Conservation (phyloP, 2,329 filamentous ascomycete species). For the Ophiostoma quercus region DNA sequence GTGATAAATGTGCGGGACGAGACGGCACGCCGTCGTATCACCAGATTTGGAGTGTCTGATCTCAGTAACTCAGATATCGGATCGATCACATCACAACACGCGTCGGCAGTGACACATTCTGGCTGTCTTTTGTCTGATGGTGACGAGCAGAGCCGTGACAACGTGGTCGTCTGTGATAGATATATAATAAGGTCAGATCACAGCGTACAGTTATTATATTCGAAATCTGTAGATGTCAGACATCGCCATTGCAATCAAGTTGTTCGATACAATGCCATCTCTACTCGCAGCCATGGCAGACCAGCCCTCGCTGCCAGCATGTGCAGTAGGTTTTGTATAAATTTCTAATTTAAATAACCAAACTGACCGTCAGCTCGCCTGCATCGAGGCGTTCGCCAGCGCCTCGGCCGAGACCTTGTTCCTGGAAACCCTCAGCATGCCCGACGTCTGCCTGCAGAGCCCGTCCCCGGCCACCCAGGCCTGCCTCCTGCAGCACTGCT, state of each 20-base stretch:
- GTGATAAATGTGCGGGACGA: background rate
- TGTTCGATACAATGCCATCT: background rate
- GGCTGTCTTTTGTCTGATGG: background rate
- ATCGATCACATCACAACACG: background rate
- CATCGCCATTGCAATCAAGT: no score
- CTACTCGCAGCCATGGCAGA: background rate
- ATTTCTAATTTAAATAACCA: no score
- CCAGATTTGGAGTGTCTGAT: background rate
- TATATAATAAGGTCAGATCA: background rate
- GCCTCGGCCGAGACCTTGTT: background rate
- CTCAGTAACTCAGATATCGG: background rate
- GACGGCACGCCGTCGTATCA: background rate
- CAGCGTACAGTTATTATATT: background rate
- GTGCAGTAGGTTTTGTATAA: constrained; percentile 9
- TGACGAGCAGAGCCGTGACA: background rate
- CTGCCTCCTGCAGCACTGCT: constrained; percentile 17
- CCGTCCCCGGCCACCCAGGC: background rate
- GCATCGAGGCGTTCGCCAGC: background rate
- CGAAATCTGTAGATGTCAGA: background rate
- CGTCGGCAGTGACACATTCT: constrained; percentile 9
- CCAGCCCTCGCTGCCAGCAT: background rate
- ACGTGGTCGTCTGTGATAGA: background rate
- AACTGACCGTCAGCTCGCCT: background rate
- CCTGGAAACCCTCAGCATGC: background rate
- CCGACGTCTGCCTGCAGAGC: background rate